These are phyloP conservation scores for Dictyostelium citrinum DNA, from an alignment of 78 protist genomes.

Conservation along the genomic window DNA sequence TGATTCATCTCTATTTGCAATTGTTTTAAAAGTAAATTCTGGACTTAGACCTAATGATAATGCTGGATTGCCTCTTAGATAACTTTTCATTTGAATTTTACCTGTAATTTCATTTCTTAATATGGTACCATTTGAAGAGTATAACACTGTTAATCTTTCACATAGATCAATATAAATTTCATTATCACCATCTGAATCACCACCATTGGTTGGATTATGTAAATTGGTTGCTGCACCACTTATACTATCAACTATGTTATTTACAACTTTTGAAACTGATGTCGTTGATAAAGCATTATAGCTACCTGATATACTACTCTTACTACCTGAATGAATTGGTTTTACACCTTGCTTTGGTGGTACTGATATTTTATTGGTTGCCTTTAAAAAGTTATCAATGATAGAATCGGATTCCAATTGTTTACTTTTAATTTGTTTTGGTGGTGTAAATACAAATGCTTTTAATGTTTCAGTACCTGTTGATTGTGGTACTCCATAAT, in stretches of 20 bases:
- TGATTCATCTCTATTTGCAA: not conserved
- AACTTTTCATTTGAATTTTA: slow-evolving; percentile 89
- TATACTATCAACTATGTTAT: not conserved
- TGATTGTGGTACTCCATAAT: slow-evolving; percentile 88
- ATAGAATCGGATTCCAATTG: slow-evolving; percentile 6
- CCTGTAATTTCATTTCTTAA: slow-evolving; percentile 87
- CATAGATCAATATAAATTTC: slow-evolving; percentile 90
- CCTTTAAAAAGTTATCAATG: slow-evolving; percentile 30
- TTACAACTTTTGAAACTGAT: not conserved
- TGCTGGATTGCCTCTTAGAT: slow-evolving; percentile 86
- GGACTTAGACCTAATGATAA: slow-evolving; percentile 88
- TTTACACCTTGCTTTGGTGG: slow-evolving; percentile 9
- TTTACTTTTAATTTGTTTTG: not conserved
- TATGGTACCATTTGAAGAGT: slow-evolving; percentile 76
- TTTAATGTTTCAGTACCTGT: slow-evolving; percentile 88
- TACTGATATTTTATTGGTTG: slow-evolving; percentile 45
- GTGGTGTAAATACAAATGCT: slow-evolving; percentile 82
- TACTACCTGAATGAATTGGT: slow-evolving; percentile 50
- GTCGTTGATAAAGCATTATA: no score
- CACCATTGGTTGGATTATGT: not conserved
- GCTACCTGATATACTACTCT: not conserved
- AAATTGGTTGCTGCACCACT: not conserved
- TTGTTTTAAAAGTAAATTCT: slow-evolving; percentile 77
- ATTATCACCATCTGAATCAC: slow-evolving; percentile 1
- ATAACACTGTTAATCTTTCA: slow-evolving; percentile 84